Evolutionary conservation across 306 rosid genomes (phyloP), one percentile per base, ranked within the genome.

Genomic region (Senna tora): DNA sequence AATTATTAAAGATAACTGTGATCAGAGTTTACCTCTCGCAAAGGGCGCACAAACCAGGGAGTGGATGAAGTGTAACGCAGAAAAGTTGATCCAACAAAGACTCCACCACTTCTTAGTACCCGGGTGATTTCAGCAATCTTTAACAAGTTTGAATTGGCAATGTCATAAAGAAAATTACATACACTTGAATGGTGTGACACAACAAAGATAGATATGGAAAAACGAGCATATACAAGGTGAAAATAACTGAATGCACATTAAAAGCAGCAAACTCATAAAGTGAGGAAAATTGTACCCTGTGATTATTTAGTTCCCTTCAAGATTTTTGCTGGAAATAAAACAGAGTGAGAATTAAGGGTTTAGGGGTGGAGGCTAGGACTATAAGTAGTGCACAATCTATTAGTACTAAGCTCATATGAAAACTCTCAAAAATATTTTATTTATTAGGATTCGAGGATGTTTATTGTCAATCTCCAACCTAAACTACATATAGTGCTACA

Each of bases 41-140:
- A 51, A 74, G 76, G 74, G 71, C 88, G 84, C 34, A 81, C 0
- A 66, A 87, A 32, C 89, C 73, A 55, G 39, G 93, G 92, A 67
- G 88, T 88, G 60, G 89, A 88, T 14, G 91, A 70, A 78, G 81
- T 82, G 71, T 88, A 84, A 33, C 89, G 90, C 83, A 90, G 82
- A 78, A 93, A 93, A 41, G 98, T 88, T 75, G 93, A 88, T 76
- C 98, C 98, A 5, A 88, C 98, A 78, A 93, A 90, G 67, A 84
- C 61, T 42, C 97, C 98, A 55, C 97, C 96, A 67, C 92, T 88
- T 80, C 86, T 82, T 61, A 93, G 77, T 67, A 87, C 63, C 30
- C 92, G 92, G 63, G 86, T 76, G 69, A 89, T 85, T 69, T 89
- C 96, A 20, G 96, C 96, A 73, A 89, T 30, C 96, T 89, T 46